Evolutionary conservation across 2,329 filamentous ascomycete species (phyloP), one percentile per base, ranked within the genome.

Genomic region (Furcasterigmium sp.): DNA sequence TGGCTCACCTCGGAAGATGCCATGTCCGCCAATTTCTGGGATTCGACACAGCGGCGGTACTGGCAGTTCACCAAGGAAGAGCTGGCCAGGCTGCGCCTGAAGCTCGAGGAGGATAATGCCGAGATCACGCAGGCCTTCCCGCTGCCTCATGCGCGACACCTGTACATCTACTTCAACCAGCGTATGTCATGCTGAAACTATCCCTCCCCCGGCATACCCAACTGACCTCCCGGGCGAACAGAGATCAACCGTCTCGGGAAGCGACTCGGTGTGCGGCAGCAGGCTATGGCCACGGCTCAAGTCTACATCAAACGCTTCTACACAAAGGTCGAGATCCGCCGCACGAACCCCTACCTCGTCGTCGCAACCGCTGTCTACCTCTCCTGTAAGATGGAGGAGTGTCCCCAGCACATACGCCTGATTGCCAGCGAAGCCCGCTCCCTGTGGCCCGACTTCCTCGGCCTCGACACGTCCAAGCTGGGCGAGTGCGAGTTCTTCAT

Each of bases 1-100:
- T 26, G 23, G 23, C 7, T 26, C 23, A 11, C 23, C 23, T 26
- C 23, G 23, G 23, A 26, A 40, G 25, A 25, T 41, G 56, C 46
- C 42, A 96, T 96, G 91, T 88, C 91, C 26, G 87, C 91, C 60
- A 96, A 91, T 67, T 98, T 91, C 70, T 98, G 91, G 91, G 85
- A 89, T 51, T 97, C 93, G 43, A 93, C 89, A 20, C 93, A 98
- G 68, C 80, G 85, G 54, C 85, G 82, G 53, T 80, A 87, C 69
- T 98, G 93, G 93, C 85, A 88, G 44, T 95, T 95, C 65, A 39
- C 46, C 34, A 51, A 51, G 57, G 82, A 89, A 49, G 82, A 91
- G 60, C 76, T 98, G 42, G 78, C 80, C 13, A 75, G 84, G 41
- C 80, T 87, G 61, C 84, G 91, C 44, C 80, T 84, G 59, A 80